These are phyloP conservation scores for Auricularia sp. DNA, from an alignment of 768 basidiomycete species.

Conservation along the genomic window DNA sequence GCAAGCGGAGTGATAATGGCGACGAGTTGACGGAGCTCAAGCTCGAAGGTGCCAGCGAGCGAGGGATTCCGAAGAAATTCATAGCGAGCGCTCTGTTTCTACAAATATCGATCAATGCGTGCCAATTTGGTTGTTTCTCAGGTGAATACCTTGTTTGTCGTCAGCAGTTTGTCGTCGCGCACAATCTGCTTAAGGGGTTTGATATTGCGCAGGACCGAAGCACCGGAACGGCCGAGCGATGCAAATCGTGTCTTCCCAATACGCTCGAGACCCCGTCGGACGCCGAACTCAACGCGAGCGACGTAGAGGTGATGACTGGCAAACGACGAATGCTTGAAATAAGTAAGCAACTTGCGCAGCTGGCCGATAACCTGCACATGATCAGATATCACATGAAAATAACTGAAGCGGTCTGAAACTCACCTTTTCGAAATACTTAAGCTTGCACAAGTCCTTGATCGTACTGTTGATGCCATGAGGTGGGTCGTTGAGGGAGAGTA, in stretches of 20 bases:
- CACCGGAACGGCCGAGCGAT: not conserved
- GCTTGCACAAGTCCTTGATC: not conserved
- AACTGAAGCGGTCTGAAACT: not conserved
- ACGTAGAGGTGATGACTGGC: not conserved
- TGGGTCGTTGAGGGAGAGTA: not conserved
- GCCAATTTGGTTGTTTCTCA: no score
- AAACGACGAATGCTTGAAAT: not conserved
- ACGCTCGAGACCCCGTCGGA: not conserved
- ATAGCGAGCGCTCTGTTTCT: not conserved
- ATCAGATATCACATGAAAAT: not conserved
- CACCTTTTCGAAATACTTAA: not conserved
- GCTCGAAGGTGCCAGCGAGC: not conserved
- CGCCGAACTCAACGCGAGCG: not conserved
- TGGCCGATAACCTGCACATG: not conserved
- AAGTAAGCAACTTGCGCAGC: not conserved
- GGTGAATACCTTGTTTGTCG: not conserved
- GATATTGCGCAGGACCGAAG: not conserved
- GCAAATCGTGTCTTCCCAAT: not conserved
- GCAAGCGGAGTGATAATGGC: slow-evolving; percentile 15
- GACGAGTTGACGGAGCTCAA: slow-evolving; percentile 3
- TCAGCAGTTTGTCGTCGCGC: not conserved
- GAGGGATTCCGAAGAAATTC: not conserved
- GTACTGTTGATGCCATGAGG: not conserved
- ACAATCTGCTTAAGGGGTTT: not conserved
- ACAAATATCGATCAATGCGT: not conserved